Evolutionary conservation across 345 rosid genomes (phyloP), one percentile per base, ranked within the genome.

Genomic region (Linum tenue): DNA sequence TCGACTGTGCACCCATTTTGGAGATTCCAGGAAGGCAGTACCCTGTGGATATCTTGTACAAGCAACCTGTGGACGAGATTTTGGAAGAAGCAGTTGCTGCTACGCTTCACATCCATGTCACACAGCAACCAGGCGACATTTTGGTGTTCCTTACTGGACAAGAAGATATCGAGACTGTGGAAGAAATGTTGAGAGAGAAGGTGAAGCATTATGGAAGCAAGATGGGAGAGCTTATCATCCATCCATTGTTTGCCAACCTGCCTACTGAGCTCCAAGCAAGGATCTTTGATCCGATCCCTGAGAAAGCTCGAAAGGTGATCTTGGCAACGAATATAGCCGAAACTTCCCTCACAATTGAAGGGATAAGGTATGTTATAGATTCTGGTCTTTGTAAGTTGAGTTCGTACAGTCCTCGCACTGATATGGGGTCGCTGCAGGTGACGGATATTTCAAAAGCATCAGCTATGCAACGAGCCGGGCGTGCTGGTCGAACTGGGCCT

Each of bases 401-500:
- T 3, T 39, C 38, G 2, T 60, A 60, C 12, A 38, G 37, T 16
- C 64, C 64, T 3, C 14, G 43, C 2, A 16, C 17, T 9, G 16
- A n/a, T 37, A 40, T 60, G 3, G 64, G 37, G 43, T 37, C 64
- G 11, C 38, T 60, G 43, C 43, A 5, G 5, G 43, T 60, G 43
- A 3, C 64, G 12, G 12, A 10, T 17, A 60, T 60, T 3, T 60
- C 43, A 2, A 60, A 38, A 40, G 64, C 64, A 2, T 7, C 16
- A 5, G 64, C 64, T 3, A 16, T 5, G 12, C 64, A 60, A 12
- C 37, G 64, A 37, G 41, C 64, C 2, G 64, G 64, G 5, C 64
- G 64, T 37, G 42, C 64, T 60, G 64, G 64, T 35, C 37, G 64
- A 38, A 60, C 64, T 10, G 16, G 17, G 16, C 64, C 64, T 37